Evolutionary conservation across 305 asterid genomes (phyloP).

Genomic region (Plantago coronopus): DNA sequence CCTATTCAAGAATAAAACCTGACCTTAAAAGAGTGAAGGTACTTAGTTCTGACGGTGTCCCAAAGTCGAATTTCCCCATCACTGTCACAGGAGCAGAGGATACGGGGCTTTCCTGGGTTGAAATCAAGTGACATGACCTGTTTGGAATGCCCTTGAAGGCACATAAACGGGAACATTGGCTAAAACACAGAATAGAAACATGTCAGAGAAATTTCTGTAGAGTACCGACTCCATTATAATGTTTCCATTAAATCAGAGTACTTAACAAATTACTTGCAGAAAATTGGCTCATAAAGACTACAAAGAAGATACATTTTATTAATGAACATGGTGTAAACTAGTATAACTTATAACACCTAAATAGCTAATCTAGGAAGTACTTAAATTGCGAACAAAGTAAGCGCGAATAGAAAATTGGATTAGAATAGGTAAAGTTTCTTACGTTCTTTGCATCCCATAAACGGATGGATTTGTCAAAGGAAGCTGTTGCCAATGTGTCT

Average conservation of each 20-base stretch:
- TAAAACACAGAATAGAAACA: conserved; percentile 23
- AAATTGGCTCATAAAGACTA: neutral
- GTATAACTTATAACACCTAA: neutral
- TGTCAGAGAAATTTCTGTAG: neutral
- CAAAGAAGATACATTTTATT: too few species aligned
- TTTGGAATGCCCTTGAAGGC: conserved; percentile 36
- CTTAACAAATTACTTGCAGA: neutral
- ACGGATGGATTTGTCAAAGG: conserved; percentile 39
- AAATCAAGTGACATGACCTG: conserved; percentile 48
- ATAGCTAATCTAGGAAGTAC: neutral
- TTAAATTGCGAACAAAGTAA: neutral
- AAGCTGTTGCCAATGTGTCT: conserved; percentile 42
- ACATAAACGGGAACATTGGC: conserved; percentile 18
- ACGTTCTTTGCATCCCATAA: conserved; percentile 50
- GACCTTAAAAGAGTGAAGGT: conserved; percentile 33
- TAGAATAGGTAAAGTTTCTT: conserved; percentile 12
- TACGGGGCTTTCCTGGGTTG: conserved; percentile 34
- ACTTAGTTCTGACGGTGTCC: conserved; percentile 27
- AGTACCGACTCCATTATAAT: neutral
- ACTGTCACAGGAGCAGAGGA: conserved; percentile 45
- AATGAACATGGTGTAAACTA: too few species aligned
- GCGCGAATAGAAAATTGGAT: neutral
- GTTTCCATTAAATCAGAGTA: neutral
- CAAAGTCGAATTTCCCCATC: conserved; percentile 38
- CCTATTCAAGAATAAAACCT: conserved; percentile 11